Evolutionary conservation across 345 rosid species (phyloP).

Genomic region (Linum lewisii): DNA sequence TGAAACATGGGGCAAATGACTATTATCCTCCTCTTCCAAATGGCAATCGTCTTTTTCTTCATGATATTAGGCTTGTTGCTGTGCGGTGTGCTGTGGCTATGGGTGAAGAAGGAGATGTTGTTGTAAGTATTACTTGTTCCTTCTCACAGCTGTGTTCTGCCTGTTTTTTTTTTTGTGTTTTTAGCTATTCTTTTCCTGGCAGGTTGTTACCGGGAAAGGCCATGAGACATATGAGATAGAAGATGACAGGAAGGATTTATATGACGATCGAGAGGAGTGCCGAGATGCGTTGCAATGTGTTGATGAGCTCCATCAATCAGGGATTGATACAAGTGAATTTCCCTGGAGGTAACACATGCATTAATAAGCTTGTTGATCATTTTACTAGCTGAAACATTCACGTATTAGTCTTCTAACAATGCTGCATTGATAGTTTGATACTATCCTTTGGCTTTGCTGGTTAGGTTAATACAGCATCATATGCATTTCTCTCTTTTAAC

Average conservation of each 20-base stretch:
- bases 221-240: conserved; percentile 73
- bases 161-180: conserved; percentile 4
- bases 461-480: no score
- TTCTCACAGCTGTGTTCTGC: background rate
- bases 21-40: conserved; percentile 85
- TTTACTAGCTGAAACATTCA: background rate
- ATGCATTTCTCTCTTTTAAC: no score
- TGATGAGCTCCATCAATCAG: conserved; percentile 93
- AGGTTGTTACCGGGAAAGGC: conserved; percentile 95
- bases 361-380: background rate
- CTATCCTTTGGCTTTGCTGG: conserved; percentile 5
- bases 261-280: conserved; percentile 85
- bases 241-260: conserved; percentile 80
- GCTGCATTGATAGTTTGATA: background rate
- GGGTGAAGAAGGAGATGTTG: conserved; percentile 99
- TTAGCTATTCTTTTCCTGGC: conserved; percentile 11
- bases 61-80: conserved; percentile 85
- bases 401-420: background rate
- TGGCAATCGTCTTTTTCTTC: conserved; percentile 83
- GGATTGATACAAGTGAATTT: conserved; percentile 94
- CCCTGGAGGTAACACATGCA: conserved; percentile 77
- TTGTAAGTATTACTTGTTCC: conserved; percentile 51
- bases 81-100: conserved; percentile 90
- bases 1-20: conserved; percentile 81
- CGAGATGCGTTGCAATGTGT: conserved; percentile 89